Evolutionary conservation across 495 filamentous ascomycete species (phyloP).

Genomic region (Hypomontagnella monticulosa): DNA sequence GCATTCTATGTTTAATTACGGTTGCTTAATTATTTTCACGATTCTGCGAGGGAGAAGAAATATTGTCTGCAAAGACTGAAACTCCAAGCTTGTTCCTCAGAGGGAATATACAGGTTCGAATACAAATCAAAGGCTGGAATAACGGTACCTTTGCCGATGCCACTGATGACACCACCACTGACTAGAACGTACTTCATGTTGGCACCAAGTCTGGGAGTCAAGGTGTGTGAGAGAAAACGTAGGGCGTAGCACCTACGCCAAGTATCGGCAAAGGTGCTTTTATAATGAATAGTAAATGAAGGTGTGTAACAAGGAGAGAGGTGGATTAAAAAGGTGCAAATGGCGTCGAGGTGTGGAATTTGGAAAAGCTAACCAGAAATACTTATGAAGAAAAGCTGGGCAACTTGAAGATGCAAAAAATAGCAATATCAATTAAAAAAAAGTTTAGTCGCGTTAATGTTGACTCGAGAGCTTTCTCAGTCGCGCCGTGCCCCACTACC

Average conservation of each 20-base stretch:
- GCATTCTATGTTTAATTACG: conserved; percentile 58
- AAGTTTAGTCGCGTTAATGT: conserved; percentile 12
- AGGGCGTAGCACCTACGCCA: not conserved
- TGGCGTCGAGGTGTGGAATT: too few relatives aligned
- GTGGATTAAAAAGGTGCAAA: not conserved
- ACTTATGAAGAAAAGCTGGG: too few relatives aligned
- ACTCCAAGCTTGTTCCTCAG: too few relatives aligned
- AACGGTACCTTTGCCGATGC: conserved; percentile 76
- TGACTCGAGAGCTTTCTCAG: conserved; percentile 1
- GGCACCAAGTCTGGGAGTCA: not conserved
- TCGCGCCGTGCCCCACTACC: conserved; percentile 14
- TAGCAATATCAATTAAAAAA: conserved; percentile 3
- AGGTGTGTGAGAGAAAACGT: not conserved
- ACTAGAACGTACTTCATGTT: conserved; percentile 35
- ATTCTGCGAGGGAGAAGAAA: not conserved
- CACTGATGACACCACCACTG: conserved; percentile 73
- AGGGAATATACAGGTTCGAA: too few relatives aligned
- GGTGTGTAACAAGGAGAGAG: not conserved
- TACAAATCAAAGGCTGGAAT: not conserved
- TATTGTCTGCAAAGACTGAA: too few relatives aligned
- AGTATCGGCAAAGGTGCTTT: not conserved
- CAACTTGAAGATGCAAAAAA: not conserved
- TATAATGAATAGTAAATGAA: not conserved
- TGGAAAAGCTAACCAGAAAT: not conserved
- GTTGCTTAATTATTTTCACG: conserved; percentile 49